Evolutionary conservation across 306 rosid genomes (phyloP).

Genomic region (Cucurbita moschata): DNA sequence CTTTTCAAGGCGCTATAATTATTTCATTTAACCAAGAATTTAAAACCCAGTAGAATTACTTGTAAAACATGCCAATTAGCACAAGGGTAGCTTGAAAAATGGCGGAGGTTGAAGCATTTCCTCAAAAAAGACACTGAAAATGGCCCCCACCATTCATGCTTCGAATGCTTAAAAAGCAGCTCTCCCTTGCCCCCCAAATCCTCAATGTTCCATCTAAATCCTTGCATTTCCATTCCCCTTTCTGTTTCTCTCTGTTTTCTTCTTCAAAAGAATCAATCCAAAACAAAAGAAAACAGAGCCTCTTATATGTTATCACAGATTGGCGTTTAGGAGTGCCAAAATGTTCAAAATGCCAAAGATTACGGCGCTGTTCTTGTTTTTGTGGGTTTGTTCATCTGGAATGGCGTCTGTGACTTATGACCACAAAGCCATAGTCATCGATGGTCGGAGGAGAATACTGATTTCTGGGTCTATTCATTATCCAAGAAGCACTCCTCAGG

Average conservation of each 20-base stretch:
- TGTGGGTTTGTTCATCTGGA: constrained; percentile 25
- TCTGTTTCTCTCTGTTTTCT: constrained; percentile 8
- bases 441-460: constrained; percentile 59
- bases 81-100: not conserved
- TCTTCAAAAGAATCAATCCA: constrained; percentile 5
- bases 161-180: constrained; percentile 23
- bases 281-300: not conserved
- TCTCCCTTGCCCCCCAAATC: not conserved
- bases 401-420: constrained; percentile 56
- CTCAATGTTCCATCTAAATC: constrained; percentile 9
- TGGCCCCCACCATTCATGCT: constrained; percentile 25
- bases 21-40: not conserved
- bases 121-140: not conserved
- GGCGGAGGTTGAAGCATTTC: not conserved
- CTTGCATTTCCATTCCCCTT: not conserved
- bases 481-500: constrained; percentile 97
- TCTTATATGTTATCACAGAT: not conserved
- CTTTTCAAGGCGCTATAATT: not conserved
- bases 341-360: constrained; percentile 12
- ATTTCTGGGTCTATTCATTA: constrained; percentile 93
- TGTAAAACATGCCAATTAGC: not conserved
- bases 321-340: constrained; percentile 7
- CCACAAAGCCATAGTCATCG: constrained; percentile 47
- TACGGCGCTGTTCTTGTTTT: constrained; percentile 12
- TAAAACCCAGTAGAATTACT: not conserved